Evolutionary conservation across 2,329 filamentous ascomycete species (phyloP).

Genomic region (Huntiella savannae): DNA sequence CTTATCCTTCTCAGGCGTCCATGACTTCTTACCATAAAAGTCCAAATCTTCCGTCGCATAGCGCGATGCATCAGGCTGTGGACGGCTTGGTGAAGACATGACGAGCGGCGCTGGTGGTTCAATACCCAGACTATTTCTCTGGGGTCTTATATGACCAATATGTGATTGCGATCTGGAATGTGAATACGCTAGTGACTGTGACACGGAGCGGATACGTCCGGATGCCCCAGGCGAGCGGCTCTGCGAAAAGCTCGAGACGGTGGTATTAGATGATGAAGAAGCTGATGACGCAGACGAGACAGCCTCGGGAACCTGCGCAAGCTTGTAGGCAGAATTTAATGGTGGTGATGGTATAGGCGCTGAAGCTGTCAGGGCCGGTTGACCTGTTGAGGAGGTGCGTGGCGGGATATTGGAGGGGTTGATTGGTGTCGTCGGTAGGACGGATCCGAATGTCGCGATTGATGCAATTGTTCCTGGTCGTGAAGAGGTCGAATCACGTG

Average conservation of each 20-base stretch:
- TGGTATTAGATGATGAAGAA: conserved; percentile 3
- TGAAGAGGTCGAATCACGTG: conserved; percentile 4
- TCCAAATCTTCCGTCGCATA: conserved; percentile 37
- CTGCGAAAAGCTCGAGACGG: no score
- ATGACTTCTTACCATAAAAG: conserved; percentile 32
- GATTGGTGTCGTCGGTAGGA: conserved; percentile 2
- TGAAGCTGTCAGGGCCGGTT: not conserved
- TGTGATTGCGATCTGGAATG: conserved; percentile 10
- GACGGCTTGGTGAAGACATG: conserved; percentile 2
- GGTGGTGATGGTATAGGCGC: not conserved
- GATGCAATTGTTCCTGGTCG: conserved; percentile 4
- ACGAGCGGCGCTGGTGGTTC: conserved; percentile 8
- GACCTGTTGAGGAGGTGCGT: conserved; percentile 8
- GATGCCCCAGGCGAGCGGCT: not conserved
- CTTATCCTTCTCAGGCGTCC: conserved; percentile 58
- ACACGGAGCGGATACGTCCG: conserved; percentile 5
- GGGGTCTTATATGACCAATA: conserved; percentile 4
- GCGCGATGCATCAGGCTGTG: conserved; percentile 28
- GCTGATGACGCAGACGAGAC: conserved; percentile 3
- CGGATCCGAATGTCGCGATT: conserved; percentile 9
- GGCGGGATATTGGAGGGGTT: conserved; percentile 6
- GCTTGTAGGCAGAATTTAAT: conserved; percentile 3
- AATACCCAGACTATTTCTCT: conserved; percentile 1
- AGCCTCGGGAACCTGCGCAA: conserved; percentile 9
- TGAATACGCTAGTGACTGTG: conserved; percentile 9